Evolutionary conservation across 75 land plant genomes (phyloP).

Genomic region (Adiantum capillusveneris): DNA sequence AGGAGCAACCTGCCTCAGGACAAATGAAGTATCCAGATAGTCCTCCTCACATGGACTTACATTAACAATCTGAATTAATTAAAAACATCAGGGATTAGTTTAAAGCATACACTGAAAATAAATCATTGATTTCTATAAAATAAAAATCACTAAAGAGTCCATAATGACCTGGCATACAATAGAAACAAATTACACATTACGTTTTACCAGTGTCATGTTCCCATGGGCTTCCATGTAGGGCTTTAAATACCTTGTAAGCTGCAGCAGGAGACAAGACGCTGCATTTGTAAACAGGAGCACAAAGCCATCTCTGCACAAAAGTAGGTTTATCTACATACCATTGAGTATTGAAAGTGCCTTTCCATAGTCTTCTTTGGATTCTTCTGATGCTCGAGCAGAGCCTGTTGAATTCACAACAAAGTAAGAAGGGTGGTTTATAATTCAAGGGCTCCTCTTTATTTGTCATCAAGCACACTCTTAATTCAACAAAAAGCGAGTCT

Average conservation of each 20-base stretch:
- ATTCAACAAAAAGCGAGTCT: too few relatives aligned
- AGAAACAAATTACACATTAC: too few relatives aligned
- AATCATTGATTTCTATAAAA: neutral
- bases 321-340: too few relatives aligned
- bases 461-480: too few relatives aligned
- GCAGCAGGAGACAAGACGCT: slow-evolving; percentile 2
- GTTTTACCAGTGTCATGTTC: slow-evolving; percentile 55
- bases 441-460: too few relatives aligned
- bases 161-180: too few relatives aligned
- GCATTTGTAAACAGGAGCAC: neutral
- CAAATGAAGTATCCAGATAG: slow-evolving; percentile 55
- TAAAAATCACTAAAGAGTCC: too few relatives aligned
- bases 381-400: slow-evolving; percentile 72
- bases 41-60: slow-evolving; percentile 47
- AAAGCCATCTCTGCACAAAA: neutral
- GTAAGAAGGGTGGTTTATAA: too few relatives aligned
- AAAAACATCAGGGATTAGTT: too few relatives aligned
- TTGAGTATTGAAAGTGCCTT: slow-evolving; percentile 56
- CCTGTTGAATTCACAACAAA: too few relatives aligned
- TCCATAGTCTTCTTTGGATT: slow-evolving; percentile 58
- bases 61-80: slow-evolving; percentile 45
- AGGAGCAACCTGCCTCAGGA: slow-evolving; percentile 66
- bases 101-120: neutral
- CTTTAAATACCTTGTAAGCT: slow-evolving; percentile 65
- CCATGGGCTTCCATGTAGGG: slow-evolving; percentile 71